Base-by-base conservation (phyloP, 805 yeast species). In the Cyberlindnera bimundalis region DNA sequence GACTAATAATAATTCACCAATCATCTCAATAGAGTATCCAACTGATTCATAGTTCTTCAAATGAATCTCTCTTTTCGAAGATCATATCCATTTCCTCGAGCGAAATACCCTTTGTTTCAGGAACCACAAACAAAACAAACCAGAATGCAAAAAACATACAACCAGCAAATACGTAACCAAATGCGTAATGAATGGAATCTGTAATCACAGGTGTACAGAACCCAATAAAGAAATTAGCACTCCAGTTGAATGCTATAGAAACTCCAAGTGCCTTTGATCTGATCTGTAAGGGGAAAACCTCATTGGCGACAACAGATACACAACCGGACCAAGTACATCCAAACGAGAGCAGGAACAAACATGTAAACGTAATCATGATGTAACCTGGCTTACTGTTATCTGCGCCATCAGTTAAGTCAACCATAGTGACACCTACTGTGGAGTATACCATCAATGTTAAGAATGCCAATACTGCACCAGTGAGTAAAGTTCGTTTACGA, bases 41-140 rank as follows among this genome's bases (percentile, higher is more conserved):
- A 21, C 10, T 21, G 10, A 7, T 21, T 21, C 10, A 7, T 7
- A 7, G 24, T n/a, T 6, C 10, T 21, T 32, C 35, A 32, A 32
- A 32, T 14, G 35, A 32, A 10, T 32, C 26, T 32, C 29, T 37
- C 59, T 62, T 49, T 13, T 71, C 64, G 53, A 67, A 72, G 67
- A 79, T 65, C 51, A 69, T 76, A 57, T 84, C 88, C 46, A 85
- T 85, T 60, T 85, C 87, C 65, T 85, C 95, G 59, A 86, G 72
- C 27, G 84, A 73, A 53, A 85, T 71, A 37, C 93, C 93, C 67
- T 81, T 83, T 35, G 95, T 86, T 65, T 86, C 95, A 49, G 78
- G 78, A 41, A 86, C 79, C 48, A 74, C 72, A 68, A 85, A 68
- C 6, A 73, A 68, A 17, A 71, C 57, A 52, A 71, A 70, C 39